These are phyloP conservation scores for Leccinum disarticulatum DNA, from an alignment of 768 basidiomycete genomes.

Conservation along the genomic window DNA sequence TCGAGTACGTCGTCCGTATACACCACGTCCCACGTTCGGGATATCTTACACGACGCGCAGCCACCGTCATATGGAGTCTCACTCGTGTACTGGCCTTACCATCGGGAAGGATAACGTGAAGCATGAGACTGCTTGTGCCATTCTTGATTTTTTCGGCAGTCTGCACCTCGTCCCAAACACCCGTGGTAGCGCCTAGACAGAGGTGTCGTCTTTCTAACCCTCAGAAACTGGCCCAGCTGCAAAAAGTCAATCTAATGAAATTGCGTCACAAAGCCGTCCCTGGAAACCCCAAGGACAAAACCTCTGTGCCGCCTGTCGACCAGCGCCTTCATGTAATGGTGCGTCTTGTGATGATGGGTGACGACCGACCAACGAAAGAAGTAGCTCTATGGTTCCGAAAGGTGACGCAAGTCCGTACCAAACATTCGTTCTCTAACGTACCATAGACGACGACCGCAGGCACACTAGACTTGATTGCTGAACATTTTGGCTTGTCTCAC, in stretches of 20 bases:
- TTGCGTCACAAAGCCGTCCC: constrained; percentile 70
- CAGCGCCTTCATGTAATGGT: constrained; percentile 62
- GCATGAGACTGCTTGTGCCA: constrained; percentile 49
- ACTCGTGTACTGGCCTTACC: constrained; percentile 44
- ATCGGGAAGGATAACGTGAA: constrained; percentile 25
- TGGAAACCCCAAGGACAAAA: constrained; percentile 57
- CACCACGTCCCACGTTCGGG: constrained; percentile 1
- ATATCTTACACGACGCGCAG: constrained; percentile 36
- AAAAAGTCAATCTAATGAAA: constrained; percentile 67
- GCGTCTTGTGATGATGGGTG: constrained; percentile 19
- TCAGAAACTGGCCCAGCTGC: constrained; percentile 51
- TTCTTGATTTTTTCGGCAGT: constrained; percentile 50
- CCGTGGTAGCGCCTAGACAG: constrained; percentile 27
- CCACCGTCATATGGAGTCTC: constrained; percentile 66
- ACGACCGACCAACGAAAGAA: constrained; percentile 35
- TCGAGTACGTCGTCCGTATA: constrained; percentile 43
- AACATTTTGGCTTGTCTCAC: constrained; percentile 17
- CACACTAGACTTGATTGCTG: constrained; percentile 56
- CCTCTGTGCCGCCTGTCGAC: constrained; percentile 45
- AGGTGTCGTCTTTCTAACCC: constrained; percentile 47
- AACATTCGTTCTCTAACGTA: constrained; percentile 4
- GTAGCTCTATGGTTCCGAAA: constrained; percentile 70
- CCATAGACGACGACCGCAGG: constrained; percentile 55
- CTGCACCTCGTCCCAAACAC: constrained; percentile 18
- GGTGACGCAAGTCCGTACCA: constrained; percentile 37